A percentile compares a stretch with the other conserved stretches of the same genome.
Evolutionary conservation across 495 filamentous ascomycete genomes (phyloP).

Genomic region (Penicillium manginii): DNA sequence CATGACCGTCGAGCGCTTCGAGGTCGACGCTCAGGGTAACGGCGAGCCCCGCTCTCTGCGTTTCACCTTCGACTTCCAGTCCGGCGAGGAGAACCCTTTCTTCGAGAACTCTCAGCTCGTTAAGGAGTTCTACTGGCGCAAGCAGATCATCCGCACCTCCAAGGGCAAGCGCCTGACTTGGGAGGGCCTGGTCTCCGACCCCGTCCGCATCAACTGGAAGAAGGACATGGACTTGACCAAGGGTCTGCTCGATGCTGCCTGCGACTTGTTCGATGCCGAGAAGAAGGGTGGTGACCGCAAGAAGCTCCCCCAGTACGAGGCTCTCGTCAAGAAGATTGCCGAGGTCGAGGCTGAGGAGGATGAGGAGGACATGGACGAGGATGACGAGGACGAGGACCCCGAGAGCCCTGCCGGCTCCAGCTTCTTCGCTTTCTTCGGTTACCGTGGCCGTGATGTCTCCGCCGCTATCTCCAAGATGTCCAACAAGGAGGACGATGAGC

Average conservation of each 20-base stretch:
- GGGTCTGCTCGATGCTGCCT: conserved; percentile 73
- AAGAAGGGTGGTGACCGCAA: conserved; percentile 41
- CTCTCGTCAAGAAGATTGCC: conserved; percentile 51
- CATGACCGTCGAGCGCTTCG: conserved; percentile 74
- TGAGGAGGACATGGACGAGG: conserved; percentile 38
- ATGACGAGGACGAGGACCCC: conserved; percentile 53
- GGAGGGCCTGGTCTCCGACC: conserved; percentile 78
- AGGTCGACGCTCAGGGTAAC: conserved; percentile 62
- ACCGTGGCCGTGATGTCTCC: conserved; percentile 63
- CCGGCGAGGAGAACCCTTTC: conserved; percentile 65
- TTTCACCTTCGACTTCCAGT: conserved; percentile 48
- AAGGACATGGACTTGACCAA: conserved; percentile 78
- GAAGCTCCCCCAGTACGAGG: conserved; percentile 54
- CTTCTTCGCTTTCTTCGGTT: conserved; percentile 92
- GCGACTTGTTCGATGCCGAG: conserved; percentile 69
- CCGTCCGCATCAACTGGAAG: conserved; percentile 88
- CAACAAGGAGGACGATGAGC: conserved; percentile 59
- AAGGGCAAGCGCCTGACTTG: conserved; percentile 59
- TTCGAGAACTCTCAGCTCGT: conserved; percentile 75
- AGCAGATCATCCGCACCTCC: conserved; percentile 39
- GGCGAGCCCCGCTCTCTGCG: conserved; percentile 55
- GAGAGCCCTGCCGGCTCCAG: conserved; percentile 61
- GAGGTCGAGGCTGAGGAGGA: conserved; percentile 33
- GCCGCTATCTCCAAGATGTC: conserved; percentile 70
- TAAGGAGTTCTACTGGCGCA: conserved; percentile 88